Base-by-base conservation (phyloP, 345 rosid species). In the Lepidium aucheri region DNA sequence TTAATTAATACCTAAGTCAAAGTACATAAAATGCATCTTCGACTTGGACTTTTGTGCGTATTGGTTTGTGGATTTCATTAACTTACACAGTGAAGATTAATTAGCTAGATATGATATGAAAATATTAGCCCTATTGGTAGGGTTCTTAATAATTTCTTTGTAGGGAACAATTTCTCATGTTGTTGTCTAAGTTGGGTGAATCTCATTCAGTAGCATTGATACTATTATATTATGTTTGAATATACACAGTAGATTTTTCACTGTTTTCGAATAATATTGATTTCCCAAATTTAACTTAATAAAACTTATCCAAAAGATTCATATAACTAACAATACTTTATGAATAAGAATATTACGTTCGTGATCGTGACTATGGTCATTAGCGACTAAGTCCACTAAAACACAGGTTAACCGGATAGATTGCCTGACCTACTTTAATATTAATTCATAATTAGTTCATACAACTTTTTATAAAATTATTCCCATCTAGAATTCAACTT, bases 131-230 rank as follows among this genome's bases (percentile, higher is more conserved):
- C 44, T 46, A 57, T 26, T 64, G 52, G 65, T 72, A 64, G 51
- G 64, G 65, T 30, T 28, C 14, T 47, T 46, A 20, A 55, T 47
- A 41, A 55, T 46, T 47, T 55, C 10, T 18, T 2, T 54, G 53
- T 56, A 41, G 65, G 76, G 59, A 17, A 50, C 65, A 64, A 15
- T 34, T 36, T 26, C 68, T 70, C 50, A 44, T 18, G 69, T 36
- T 52, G 15, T 53, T 63, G 74, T 62, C 74, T 34, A 62, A 20
- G 70, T 63, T 71, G 59, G 70, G 65, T 63, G 59, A 71, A 63
- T 32, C 70, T 55, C 64, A 55, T 71, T 63, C 59, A 71, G 10
- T 71, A 17, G 14, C 14, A 13, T 26, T 22, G 36, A 36, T 24
- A 24, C 26, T 24, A 30, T n/a, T 57, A 56, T 40, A 57, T n/a